Conservation (phyloP, 495 filamentous ascomycete genomes). For the Bryoglossum gracile region DNA sequence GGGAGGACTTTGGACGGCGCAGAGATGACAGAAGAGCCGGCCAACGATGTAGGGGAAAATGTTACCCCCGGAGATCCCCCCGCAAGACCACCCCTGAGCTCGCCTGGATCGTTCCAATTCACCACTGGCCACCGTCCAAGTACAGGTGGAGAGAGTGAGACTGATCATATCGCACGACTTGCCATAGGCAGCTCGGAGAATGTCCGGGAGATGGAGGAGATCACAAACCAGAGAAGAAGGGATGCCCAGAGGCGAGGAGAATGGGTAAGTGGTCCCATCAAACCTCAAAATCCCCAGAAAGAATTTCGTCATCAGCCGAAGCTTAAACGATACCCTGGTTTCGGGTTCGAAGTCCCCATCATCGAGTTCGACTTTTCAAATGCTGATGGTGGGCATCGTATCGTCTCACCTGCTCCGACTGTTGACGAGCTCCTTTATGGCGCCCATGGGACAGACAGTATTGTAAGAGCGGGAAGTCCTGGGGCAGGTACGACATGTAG, state of each 20-base stretch:
- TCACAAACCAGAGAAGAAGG: background rate
- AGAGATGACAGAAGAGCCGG: background rate
- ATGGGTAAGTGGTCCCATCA: conserved; percentile 1
- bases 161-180: conserved; percentile 1
- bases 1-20: background rate
- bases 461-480: background rate
- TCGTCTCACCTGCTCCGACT: conserved; percentile 1
- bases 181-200: background rate
- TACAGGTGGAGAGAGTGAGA: background rate
- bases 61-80: background rate
- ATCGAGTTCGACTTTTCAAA: conserved; percentile 5
- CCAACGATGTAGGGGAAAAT: background rate
- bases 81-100: too few species aligned
- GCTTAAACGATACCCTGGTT: conserved; percentile 1
- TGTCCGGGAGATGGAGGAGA: background rate
- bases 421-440: conserved; percentile 8
- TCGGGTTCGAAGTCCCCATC: conserved; percentile 4
- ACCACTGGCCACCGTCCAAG: too few species aligned
- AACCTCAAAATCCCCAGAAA: background rate
- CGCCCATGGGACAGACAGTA: background rate
- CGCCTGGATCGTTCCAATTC: background rate
- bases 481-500: background rate
- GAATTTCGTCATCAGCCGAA: background rate
- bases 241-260: conserved; percentile 1
- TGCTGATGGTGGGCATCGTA: conserved; percentile 1